Evolutionary conservation across 208 protist genomes (phyloP).

Genomic region (Plasmodiophora brassicae): DNA sequence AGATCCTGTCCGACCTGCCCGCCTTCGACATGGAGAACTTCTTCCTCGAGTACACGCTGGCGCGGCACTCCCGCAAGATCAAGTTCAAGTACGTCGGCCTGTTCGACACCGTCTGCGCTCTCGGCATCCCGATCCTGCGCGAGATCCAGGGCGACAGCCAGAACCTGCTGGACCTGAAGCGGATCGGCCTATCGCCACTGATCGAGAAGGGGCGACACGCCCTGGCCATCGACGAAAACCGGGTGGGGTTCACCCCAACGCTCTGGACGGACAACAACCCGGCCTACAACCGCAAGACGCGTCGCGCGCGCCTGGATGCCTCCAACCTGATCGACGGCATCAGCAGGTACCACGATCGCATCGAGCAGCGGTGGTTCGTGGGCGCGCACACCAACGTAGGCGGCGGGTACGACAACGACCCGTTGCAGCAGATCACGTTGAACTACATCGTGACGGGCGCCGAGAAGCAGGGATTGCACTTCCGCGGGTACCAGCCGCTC

Average conservation of each 20-base stretch:
- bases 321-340: too few relatives aligned
- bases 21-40: neutral
- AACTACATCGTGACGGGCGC: neutral
- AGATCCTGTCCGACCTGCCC: neutral
- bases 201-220: neutral
- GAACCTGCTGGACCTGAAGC: neutral
- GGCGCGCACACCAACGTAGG: neutral
- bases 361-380: slow-evolving; percentile 25
- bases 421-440: neutral
- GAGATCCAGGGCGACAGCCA: too few relatives aligned
- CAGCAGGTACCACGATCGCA: neutral
- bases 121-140: neutral
- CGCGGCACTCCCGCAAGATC: neutral
- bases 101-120: neutral
- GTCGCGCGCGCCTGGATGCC: too few relatives aligned
- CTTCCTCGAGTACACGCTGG: neutral
- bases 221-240: neutral
- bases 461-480: neutral
- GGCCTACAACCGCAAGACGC: neutral
- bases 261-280: neutral
- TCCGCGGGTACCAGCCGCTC: neutral
- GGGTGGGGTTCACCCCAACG: neutral
- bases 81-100: neutral
- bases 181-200: neutral
- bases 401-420: neutral